Evolutionary conservation across 257 asterid genomes (phyloP), one percentile per base, ranked within the genome.

Genomic region (Galeopsis tetrahit): DNA sequence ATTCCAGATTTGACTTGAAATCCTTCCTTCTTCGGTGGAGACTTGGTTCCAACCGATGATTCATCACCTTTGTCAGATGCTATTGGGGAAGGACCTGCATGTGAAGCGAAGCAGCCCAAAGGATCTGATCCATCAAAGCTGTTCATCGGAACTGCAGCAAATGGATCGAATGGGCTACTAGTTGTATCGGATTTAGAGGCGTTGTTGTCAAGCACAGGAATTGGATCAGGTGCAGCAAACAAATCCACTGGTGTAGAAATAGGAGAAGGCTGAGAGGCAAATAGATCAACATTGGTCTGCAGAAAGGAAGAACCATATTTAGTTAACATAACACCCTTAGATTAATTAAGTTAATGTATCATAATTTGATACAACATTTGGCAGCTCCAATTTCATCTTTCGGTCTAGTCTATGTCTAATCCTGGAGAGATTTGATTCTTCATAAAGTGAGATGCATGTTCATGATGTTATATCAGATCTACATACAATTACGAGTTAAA

Each of bases 1-100:
- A 95, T 84, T 77, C 96, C 99, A 72, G 99, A 95, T 79, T 89
- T 92, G 62, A 92, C 96, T 88, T 90, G 97, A 89, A 92, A 95
- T 17, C 82, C 71, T 51, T 84, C 89, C 81, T 85, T 91, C 86
- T 85, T 84, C n/a, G 76, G 71, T 63, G 77, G 77, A 56, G 78
- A 35, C 66, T 75, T 82, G 68, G 82, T 55, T 53, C 73, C 86
- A 51, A 32, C 66, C 17, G 77, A 64, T 67, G 84, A 62, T 66
- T 38, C 80, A 49, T 68, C 78, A 44, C 34, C 10, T 59, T 75
- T 74, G 55, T 66, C 38, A 40, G 87, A 71, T 33, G 48, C 74
- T 13, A 72, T 62, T 7, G 85, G 68, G 33, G 63, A 60, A 59
- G 88, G 77, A 70, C 81, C 86, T 63, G 80, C 57, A 46, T 85